A percentile compares a stretch with the other conserved stretches of the same genome.
These are phyloP conservation scores for Globisporangium radiosum DNA, from an alignment of 352 stramenopile genomes.

Conservation along the genomic window DNA sequence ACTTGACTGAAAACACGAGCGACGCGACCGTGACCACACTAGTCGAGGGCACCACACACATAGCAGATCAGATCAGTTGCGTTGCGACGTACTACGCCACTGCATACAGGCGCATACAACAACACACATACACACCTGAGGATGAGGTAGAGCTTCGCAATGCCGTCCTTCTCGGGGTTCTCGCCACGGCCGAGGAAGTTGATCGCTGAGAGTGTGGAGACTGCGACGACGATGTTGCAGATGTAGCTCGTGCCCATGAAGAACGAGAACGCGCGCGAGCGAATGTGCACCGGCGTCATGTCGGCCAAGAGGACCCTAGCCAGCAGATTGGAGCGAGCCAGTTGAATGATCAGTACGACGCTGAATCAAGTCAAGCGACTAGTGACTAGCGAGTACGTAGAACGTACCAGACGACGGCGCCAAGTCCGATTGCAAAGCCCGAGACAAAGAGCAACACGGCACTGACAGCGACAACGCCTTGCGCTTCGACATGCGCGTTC, in stretches of 20 bases:
- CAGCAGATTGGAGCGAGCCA: neutral
- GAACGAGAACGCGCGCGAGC: constrained; percentile 73
- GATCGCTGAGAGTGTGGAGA: constrained; percentile 77
- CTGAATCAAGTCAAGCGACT: too few relatives aligned
- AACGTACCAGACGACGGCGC: constrained; percentile 67
- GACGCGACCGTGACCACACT: constrained; percentile 31
- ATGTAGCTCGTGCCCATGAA: constrained; percentile 85
- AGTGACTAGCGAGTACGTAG: too few relatives aligned
- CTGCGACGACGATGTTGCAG: constrained; percentile 78
- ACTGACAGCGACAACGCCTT: constrained; percentile 65
- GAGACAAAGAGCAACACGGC: constrained; percentile 76
- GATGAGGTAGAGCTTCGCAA: constrained; percentile 84
- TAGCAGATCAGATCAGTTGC: too few relatives aligned
- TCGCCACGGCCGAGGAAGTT: constrained; percentile 49
- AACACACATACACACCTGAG: constrained; percentile 24
- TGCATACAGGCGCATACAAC: neutral
- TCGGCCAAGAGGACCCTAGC: constrained; percentile 79
- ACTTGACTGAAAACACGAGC: constrained; percentile 43
- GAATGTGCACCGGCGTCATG: constrained; percentile 84
- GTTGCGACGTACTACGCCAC: too few relatives aligned
- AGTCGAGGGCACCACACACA: neutral
- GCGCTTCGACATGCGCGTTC: constrained; percentile 32
- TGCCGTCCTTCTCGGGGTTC: constrained; percentile 74
- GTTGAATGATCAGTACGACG: neutral
- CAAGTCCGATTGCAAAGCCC: constrained; percentile 81